Evolutionary conservation across 1,284 basidiomycete genomes (phyloP).

Genomic region (Takashimella koratensis): DNA sequence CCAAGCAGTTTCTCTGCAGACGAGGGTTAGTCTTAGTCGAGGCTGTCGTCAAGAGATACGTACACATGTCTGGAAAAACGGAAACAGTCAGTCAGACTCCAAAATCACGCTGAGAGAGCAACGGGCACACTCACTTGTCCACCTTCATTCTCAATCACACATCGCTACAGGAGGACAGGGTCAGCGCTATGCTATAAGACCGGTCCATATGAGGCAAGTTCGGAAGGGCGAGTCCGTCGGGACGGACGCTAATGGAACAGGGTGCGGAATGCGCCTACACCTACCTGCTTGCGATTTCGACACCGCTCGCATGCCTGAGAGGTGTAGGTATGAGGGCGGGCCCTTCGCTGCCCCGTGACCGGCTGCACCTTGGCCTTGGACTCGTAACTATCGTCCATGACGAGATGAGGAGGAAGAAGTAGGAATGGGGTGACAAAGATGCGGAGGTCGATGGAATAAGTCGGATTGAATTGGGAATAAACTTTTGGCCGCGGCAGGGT

Average conservation of each 20-base stretch:
- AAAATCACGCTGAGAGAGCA: no score
- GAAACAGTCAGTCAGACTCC: no score
- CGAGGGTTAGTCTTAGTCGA: neutral
- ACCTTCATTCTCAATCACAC: neutral
- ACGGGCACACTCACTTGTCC: neutral
- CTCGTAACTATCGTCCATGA: neutral
- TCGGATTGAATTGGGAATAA: neutral
- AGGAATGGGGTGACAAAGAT: neutral
- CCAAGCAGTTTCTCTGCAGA: neutral
- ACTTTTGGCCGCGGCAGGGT: no score
- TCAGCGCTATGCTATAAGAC: neutral
- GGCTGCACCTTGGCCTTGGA: neutral
- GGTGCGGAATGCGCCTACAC: neutral
- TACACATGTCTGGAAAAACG: neutral
- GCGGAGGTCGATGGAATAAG: no score
- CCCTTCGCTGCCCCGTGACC: neutral
- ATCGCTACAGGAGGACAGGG: no score
- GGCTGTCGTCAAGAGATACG: neutral
- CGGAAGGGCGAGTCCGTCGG: no score
- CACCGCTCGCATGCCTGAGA: neutral
- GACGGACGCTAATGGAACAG: neutral
- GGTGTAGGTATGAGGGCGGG: neutral
- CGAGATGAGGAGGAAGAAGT: neutral
- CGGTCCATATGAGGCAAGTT: neutral
- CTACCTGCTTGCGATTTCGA: neutral